Base-by-base conservation (phyloP, 2,329 filamentous ascomycete species). In the Diatrype stigma region DNA sequence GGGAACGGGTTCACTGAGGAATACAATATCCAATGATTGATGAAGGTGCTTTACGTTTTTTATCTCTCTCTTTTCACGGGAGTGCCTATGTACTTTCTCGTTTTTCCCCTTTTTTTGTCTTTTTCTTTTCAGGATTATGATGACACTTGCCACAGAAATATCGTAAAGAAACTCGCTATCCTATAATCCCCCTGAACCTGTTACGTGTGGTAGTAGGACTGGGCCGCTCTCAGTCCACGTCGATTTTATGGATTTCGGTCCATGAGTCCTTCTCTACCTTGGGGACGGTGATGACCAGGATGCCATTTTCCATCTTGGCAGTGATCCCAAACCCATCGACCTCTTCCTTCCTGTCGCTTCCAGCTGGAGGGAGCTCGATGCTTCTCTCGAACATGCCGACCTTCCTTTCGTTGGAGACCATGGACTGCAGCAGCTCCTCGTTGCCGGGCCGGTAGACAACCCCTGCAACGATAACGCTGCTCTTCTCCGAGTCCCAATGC, bases 271-370 rank as follows among this genome's bases (percentile, higher is more conserved):
- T 81, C 63, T 87, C 82, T 7, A 81, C 62, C 74, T 90, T 92
- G 7, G 88, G 88, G 2, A 95, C 81, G n/a, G 81, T 84, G n/a
- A 95, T 77, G 34, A 85, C 74, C 58, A 95, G 68, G 1, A 95
- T 73, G 5, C 90, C 90, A 64, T 94, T 87, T 67, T 90, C 86
- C 70, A 95, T 77, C 71, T 84, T 90, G 2, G 89, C 89, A 2
- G 76, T 79, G 63, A 94, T 93, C 22, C 70, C 75, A 46, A 85
- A 78, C 1, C 76, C 80, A 60, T 91, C 85, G 16, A 94, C 73
- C 56, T 79, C 76, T 7, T 84, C 82, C 28, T 73, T 78, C 16
- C 73, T 77, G 37, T 63, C 65, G 3, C 58, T 58, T 11, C 64
- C 71, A 14, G 49, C 64, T 42, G 67, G 78, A 42, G 78, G 80